Evolutionary conservation across 805 yeast species (phyloP), one percentile per base, ranked within the genome.

Genomic region (Lipomyces spencermartinsiae): DNA sequence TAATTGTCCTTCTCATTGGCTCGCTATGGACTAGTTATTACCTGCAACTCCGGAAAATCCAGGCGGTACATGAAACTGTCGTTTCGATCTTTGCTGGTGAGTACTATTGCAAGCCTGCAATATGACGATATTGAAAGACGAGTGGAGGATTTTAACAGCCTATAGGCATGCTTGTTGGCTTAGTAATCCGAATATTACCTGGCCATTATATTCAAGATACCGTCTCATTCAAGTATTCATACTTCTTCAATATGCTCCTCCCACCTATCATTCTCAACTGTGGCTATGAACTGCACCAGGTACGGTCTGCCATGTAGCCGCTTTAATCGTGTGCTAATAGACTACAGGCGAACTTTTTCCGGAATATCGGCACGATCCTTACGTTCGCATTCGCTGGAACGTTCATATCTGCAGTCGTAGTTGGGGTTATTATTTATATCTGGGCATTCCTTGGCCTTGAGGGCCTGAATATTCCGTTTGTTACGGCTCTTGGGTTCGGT

Each of bases 361-460:
- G 93, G 73, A 95, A 96, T 79, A 88, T 95, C 60, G 95, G 96
- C 1, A 88, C 97, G 1, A 94, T 95, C 69, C 80, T 95, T 69
- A 90, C 91, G 4, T 95, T 94, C 83, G 99, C 99, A 37, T 93
- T 95, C 60, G 97, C 97, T 0, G 99, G 99, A 2, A 95, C 99
- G 0, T 92, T 96, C 74, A 86, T 95, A 49, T 91, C 97, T 53
- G 92, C 99, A 0, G 83, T 92, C 62, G 98, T 94, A 1, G 80
- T 95, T 51, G 99, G 99, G 25, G 82, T 88, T 2, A 89, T 95
- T 46, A 78, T 95, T 62, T 95, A 86, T 77, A 82, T 93, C 31
- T 95, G 98, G 97, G 92, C 99, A 0, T 86, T 92, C 4, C 77
- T 95, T 73, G 98, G 99, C 0, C 79, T 96, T 25, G 99, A 95